phyloP scores from a whole-genome alignment of 352 stramenopile genomes.

The Ochromonadaceae sp. region DNA sequence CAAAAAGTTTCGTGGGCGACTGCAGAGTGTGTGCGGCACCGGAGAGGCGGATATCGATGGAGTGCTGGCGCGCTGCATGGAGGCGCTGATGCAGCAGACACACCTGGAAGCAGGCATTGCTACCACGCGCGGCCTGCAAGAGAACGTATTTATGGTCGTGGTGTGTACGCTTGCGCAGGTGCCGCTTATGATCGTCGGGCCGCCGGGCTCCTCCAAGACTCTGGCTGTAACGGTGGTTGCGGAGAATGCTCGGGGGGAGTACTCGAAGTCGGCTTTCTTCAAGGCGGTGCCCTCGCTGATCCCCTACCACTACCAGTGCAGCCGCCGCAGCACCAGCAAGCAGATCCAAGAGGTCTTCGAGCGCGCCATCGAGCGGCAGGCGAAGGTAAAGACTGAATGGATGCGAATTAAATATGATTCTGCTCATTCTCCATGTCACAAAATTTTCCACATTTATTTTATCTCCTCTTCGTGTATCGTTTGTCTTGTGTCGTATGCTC shows the following conservation, averaged over 20 bases:
- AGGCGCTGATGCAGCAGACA: slow-evolving; percentile 19
- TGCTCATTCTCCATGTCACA: too few species aligned
- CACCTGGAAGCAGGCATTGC: slow-evolving; percentile 31
- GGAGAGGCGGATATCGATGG: neutral
- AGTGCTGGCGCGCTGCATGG: neutral
- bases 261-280: slow-evolving; percentile 26
- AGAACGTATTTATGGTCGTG: slow-evolving; percentile 42
- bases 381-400: too few species aligned
- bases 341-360: slow-evolving; percentile 34
- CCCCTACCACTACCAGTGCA: slow-evolving; percentile 38
- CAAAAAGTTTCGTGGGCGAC: slow-evolving; percentile 22
- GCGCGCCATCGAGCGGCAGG: slow-evolving; percentile 31
- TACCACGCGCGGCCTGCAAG: slow-evolving; percentile 32
- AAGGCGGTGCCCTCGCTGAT: slow-evolving; percentile 26
- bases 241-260: slow-evolving; percentile 36
- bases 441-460: too few species aligned
- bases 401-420: too few species aligned
- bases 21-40: slow-evolving; percentile 14
- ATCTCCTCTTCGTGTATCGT: too few species aligned
- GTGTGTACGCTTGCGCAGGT: slow-evolving; percentile 32
- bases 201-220: slow-evolving; percentile 36
- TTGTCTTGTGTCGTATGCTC: too few species aligned
- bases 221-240: slow-evolving; percentile 35
- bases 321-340: slow-evolving; percentile 28
- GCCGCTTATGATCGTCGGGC: slow-evolving; percentile 39